Percentiles rank a stretch among this genome's conserved stretches.
Evolutionary conservation across 2,329 filamentous ascomycete species (phyloP).

Genomic region (Cadophora luteo-olivacea): DNA sequence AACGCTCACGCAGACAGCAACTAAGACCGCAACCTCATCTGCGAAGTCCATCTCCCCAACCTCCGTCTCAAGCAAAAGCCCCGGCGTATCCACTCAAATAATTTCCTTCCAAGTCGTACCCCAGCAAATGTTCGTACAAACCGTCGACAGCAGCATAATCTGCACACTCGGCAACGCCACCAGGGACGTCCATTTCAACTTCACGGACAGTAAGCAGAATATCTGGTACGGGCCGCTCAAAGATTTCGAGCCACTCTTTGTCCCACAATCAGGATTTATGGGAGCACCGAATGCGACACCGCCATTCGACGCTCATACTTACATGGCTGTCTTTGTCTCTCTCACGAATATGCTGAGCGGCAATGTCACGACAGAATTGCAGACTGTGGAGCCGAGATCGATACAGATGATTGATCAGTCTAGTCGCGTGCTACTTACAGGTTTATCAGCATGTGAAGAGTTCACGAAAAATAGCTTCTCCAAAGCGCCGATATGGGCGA

Average conservation of each 20-base stretch:
- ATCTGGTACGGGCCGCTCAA: slow-evolving; percentile 9
- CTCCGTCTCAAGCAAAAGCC: not conserved
- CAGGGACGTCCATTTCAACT: slow-evolving; percentile 15
- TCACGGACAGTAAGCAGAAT: slow-evolving; percentile 11
- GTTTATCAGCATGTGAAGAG: slow-evolving; percentile 6
- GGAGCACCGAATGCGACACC: not conserved
- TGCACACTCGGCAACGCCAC: slow-evolving; percentile 22
- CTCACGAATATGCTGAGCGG: slow-evolving; percentile 14
- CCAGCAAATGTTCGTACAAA: slow-evolving; percentile 14
- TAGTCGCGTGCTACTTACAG: slow-evolving; percentile 5
- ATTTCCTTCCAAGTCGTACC: not conserved
- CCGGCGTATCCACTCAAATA: not conserved
- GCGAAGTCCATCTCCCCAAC: not conserved
- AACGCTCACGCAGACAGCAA: not conserved
- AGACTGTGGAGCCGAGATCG: not conserved
- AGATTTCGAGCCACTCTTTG: slow-evolving; percentile 13
- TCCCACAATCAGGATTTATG: slow-evolving; percentile 7
- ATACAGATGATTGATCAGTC: not conserved
- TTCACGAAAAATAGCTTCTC: not conserved
- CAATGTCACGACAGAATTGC: not conserved
- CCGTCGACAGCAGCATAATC: slow-evolving; percentile 10
- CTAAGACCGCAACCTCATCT: not conserved
- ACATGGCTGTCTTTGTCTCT: slow-evolving; percentile 12
- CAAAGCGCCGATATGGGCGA: not conserved
- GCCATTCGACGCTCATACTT: not conserved